Evolutionary conservation across 2,329 filamentous ascomycete species (phyloP).

Genomic region (Botrytis squamosa): DNA sequence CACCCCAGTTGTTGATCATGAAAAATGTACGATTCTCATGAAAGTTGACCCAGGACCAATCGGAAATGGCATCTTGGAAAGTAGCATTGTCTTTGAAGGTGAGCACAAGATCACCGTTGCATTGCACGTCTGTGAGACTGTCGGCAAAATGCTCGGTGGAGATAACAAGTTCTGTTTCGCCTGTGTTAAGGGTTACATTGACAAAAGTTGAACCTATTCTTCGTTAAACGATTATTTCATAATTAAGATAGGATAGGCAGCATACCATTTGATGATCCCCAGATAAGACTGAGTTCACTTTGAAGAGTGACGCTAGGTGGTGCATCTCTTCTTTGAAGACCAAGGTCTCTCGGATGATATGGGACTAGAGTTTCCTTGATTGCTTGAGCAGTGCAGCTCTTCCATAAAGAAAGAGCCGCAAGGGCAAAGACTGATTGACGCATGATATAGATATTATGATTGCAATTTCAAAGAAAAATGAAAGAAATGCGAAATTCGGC

Average conservation of each 20-base stretch:
- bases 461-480: neutral
- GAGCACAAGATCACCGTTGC: constrained; percentile 3
- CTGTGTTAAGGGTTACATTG: constrained; percentile 21
- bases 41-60: constrained; percentile 23
- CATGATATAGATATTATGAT: constrained; percentile 11
- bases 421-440: constrained; percentile 13
- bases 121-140: constrained; percentile 14
- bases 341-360: constrained; percentile 13
- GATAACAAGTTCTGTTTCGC: constrained; percentile 17
- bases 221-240: neutral
- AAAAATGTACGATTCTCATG: constrained; percentile 20
- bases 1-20: constrained; percentile 20
- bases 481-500: neutral
- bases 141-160: constrained; percentile 19
- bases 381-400: constrained; percentile 8
- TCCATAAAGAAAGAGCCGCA: constrained; percentile 21
- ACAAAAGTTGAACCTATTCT: constrained; percentile 17
- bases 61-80: constrained; percentile 17
- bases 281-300: constrained; percentile 17
- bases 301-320: constrained; percentile 17
- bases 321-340: constrained; percentile 18
- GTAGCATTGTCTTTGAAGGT: constrained; percentile 17
- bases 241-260: neutral
- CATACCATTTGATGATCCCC: constrained; percentile 18
- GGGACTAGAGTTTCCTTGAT: constrained; percentile 12